Conservation (phyloP, 306 rosid species). For the Acacia acuminata region DNA sequence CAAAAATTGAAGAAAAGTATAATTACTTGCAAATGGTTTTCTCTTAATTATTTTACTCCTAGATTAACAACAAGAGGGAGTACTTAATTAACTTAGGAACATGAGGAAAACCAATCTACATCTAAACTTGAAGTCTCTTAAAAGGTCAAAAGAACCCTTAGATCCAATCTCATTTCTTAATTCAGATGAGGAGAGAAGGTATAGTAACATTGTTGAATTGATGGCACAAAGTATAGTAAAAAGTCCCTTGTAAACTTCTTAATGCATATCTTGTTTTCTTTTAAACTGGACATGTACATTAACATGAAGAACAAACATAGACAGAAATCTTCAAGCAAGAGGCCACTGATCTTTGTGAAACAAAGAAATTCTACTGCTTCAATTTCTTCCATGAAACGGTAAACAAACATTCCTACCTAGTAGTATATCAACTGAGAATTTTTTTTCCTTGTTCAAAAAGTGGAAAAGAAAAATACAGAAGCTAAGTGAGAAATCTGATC, state of each 20-base stretch:
- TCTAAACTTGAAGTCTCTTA: background rate
- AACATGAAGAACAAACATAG: constrained; percentile 6
- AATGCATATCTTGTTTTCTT: background rate
- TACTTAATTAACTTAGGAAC: too few relatives aligned
- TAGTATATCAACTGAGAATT: constrained; percentile 28
- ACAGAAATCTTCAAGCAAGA: constrained; percentile 22
- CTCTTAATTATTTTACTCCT: too few relatives aligned
- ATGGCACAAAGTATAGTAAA: too few relatives aligned
- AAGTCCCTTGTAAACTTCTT: too few relatives aligned
- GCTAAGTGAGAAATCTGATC: constrained; percentile 7
- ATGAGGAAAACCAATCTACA: background rate
- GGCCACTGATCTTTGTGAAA: constrained; percentile 19
- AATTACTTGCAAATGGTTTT: too few relatives aligned
- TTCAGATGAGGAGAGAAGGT: background rate
- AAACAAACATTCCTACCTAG: constrained; percentile 22
- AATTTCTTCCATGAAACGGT: constrained; percentile 26
- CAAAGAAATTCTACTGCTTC: background rate
- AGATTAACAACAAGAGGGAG: too few relatives aligned
- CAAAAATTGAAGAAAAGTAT: too few relatives aligned
- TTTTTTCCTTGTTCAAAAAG: background rate
- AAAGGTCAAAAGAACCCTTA: background rate
- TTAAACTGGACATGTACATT: background rate
- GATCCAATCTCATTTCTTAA: background rate
- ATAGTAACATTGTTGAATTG: background rate
- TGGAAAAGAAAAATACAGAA: background rate